These are phyloP conservation scores for Pestalotiopsis sp. DNA, from an alignment of 2,329 filamentous ascomycete species.

Conservation along the genomic window DNA sequence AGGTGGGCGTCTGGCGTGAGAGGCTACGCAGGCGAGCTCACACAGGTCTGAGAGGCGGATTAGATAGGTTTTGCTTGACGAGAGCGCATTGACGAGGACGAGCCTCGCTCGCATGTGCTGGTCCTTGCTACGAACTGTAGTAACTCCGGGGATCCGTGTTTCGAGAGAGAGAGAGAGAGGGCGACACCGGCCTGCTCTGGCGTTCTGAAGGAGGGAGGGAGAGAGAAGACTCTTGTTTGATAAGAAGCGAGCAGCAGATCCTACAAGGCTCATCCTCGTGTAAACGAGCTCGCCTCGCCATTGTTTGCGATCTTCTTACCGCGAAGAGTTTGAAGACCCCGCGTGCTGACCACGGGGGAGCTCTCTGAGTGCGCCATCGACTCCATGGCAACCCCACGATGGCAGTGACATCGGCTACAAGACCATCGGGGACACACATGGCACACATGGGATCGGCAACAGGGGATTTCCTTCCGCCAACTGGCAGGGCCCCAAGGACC, in stretches of 20 bases:
- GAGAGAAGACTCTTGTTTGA: not conserved
- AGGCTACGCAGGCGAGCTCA: not conserved
- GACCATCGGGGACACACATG: not conserved
- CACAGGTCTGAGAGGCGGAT: not conserved
- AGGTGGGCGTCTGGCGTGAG: not conserved
- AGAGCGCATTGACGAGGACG: not conserved
- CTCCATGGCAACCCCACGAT: conserved; percentile 4
- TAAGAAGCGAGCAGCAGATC: not conserved
- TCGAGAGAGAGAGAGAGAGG: not conserved
- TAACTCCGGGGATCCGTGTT: not conserved
- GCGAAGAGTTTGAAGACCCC: not conserved
- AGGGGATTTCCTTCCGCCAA: not conserved
- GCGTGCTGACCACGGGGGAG: not conserved
- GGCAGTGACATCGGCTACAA: conserved; percentile 5
- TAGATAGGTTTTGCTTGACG: not conserved
- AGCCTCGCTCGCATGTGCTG: not conserved
- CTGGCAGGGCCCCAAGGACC: not conserved
- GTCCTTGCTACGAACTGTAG: not conserved
- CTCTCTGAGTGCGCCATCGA: not conserved
- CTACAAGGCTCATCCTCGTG: conserved; percentile 3
- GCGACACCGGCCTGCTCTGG: not conserved
- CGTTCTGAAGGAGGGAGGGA: not conserved
- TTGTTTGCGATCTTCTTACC: not conserved
- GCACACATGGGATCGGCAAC: conserved; percentile 2
- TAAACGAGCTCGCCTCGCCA: not conserved